phyloP scores from a whole-genome alignment of 192 early-diverging fungal species.

The Coemansia biformis region DNA sequence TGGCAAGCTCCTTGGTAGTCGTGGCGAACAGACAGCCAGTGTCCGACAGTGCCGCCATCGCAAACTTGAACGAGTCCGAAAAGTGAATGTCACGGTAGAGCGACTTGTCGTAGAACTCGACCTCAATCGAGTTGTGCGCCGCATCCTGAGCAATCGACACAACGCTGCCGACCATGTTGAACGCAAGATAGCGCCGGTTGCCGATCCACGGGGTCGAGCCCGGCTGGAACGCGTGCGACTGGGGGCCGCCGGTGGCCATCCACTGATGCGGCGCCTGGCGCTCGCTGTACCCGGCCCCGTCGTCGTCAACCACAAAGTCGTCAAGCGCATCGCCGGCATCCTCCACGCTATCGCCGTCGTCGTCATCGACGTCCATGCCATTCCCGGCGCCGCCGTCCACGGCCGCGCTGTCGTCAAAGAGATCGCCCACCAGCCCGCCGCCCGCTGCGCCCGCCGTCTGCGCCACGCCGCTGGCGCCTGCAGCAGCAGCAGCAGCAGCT shows the following conservation, averaged over 20 bases:
- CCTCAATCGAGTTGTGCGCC: slow-evolving; percentile 69
- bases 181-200: slow-evolving; percentile 65
- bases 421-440: slow-evolving; percentile 50
- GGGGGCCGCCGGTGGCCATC: slow-evolving; percentile 11
- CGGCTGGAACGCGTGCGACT: slow-evolving; percentile 67
- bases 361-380: slow-evolving; percentile 16
- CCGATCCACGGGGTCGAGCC: slow-evolving; percentile 65
- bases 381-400: slow-evolving; percentile 7
- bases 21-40: slow-evolving; percentile 69
- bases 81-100: slow-evolving; percentile 74
- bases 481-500: too few species aligned
- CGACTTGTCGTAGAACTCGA: slow-evolving; percentile 86
- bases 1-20: slow-evolving; percentile 35
- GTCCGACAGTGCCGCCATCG: slow-evolving; percentile 68
- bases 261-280: slow-evolving; percentile 33
- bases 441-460: slow-evolving; percentile 9
- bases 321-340: slow-evolving; percentile 59
- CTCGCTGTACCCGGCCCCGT: slow-evolving; percentile 64
- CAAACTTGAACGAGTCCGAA: slow-evolving; percentile 69
- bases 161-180: slow-evolving; percentile 81
- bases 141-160: slow-evolving; percentile 61
- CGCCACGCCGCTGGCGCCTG: not conserved
- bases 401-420: slow-evolving; percentile 25
- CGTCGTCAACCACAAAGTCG: slow-evolving; percentile 89
- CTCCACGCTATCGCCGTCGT: slow-evolving; percentile 14